A percentile compares a stretch with the other conserved stretches of the same genome.
Conservation (phyloP, 257 asterid species). For the Knoxia roxburghii region DNA sequence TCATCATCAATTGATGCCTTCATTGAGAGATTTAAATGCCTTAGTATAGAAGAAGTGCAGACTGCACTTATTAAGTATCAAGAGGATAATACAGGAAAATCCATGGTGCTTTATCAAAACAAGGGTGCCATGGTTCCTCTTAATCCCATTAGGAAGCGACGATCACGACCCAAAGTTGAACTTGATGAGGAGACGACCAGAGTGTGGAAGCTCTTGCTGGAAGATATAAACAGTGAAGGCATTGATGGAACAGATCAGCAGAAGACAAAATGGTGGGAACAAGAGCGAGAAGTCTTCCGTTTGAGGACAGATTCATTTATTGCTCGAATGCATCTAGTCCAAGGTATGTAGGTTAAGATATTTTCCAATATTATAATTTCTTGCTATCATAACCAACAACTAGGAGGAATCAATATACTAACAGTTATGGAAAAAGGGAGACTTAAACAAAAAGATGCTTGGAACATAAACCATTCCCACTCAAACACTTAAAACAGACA, state of each 20-base stretch:
- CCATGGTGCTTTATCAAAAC: conserved; percentile 66
- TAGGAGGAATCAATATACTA: neutral
- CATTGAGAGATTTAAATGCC: conserved; percentile 43
- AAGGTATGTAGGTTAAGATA: conserved; percentile 26
- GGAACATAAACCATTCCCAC: neutral
- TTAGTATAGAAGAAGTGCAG: conserved; percentile 45
- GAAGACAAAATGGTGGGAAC: conserved; percentile 50
- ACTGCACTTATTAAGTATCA: conserved; percentile 31
- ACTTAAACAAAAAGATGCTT: neutral
- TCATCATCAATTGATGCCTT: conserved; percentile 41
- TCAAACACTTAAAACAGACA: neutral
- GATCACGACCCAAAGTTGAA: conserved; percentile 58
- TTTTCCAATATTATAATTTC: conserved; percentile 7
- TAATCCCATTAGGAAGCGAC: conserved; percentile 46
- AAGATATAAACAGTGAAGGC: conserved; percentile 48
- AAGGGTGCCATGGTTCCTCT: conserved; percentile 64
- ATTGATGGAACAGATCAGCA: conserved; percentile 45
- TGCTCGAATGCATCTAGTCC: conserved; percentile 57
- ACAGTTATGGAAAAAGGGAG: neutral
- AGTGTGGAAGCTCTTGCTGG: conserved; percentile 52
- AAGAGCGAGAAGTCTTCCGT: conserved; percentile 41
- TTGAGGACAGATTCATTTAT: conserved; percentile 53
- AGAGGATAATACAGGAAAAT: conserved; percentile 29
- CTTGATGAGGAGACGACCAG: conserved; percentile 47
- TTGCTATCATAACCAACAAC: neutral